Percentiles rank a stretch among this genome's conserved stretches.
Evolutionary conservation across 2,329 filamentous ascomycete species (phyloP).

Genomic region (Drechslerella stenobrocha): DNA sequence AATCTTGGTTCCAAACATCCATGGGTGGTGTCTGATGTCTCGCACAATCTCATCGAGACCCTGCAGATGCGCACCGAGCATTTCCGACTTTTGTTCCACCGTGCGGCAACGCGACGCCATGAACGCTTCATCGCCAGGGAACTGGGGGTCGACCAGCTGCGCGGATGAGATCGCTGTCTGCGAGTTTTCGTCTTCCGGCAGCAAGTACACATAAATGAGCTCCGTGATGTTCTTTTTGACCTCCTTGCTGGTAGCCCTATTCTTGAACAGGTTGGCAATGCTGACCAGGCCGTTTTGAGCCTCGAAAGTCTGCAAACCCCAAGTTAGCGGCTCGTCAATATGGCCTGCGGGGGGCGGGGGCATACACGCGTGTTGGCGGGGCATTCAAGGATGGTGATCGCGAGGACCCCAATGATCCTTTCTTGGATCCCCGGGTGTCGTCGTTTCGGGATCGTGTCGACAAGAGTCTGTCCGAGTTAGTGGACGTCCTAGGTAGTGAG

Average conservation of each 20-base stretch:
- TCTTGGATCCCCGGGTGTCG: constrained; percentile 93
- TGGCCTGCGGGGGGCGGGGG: too few species aligned
- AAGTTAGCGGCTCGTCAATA: too few species aligned
- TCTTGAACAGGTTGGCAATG: constrained; percentile 90
- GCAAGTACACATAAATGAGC: constrained; percentile 97
- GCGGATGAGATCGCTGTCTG: constrained; percentile 25
- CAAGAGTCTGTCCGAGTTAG: constrained; percentile 67
- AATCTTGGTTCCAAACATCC: constrained; percentile 19
- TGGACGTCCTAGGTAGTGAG: neutral
- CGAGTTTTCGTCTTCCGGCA: constrained; percentile 70
- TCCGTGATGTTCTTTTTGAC: constrained; percentile 96
- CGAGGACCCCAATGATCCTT: constrained; percentile 83
- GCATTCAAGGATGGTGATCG: constrained; percentile 81
- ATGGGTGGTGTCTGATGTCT: constrained; percentile 62
- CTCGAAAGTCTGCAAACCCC: constrained; percentile 68
- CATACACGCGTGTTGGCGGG: constrained; percentile 77
- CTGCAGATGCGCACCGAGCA: constrained; percentile 75
- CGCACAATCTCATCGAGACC: constrained; percentile 83
- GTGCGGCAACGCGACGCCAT: constrained; percentile 61
- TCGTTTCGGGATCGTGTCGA: constrained; percentile 88
- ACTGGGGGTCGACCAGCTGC: constrained; percentile 53
- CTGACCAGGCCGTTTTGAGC: constrained; percentile 86
- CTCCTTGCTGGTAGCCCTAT: constrained; percentile 77
- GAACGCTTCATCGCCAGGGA: constrained; percentile 51
- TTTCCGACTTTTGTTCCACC: constrained; percentile 78